Conservation (phyloP, 202 grass and related monocot genomes). For the Schoenoplectus triqueter region DNA sequence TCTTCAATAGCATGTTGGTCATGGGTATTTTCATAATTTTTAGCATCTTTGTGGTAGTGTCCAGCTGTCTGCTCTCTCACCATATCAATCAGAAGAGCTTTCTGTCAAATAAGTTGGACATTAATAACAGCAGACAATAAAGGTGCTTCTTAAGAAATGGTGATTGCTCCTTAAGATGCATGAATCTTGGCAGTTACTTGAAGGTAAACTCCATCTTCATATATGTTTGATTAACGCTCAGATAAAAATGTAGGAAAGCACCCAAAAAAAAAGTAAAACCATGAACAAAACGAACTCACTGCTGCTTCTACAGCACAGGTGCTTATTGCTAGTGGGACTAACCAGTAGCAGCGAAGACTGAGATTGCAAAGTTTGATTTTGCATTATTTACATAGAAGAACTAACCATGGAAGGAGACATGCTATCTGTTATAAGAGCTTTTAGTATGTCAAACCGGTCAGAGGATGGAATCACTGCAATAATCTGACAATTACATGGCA, state of each 20-base stretch:
- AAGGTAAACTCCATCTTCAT: not conserved
- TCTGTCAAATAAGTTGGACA: slow-evolving; percentile 49
- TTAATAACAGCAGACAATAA: too few relatives aligned
- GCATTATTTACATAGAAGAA: slow-evolving; percentile 16
- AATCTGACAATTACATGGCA: slow-evolving; percentile 56
- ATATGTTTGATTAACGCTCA: not conserved
- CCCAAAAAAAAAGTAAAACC: not conserved
- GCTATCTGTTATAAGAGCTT: slow-evolving; percentile 73
- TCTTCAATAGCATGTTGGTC: slow-evolving; percentile 21
- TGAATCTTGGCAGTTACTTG: not conserved
- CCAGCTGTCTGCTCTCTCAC: slow-evolving; percentile 60
- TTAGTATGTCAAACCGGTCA: slow-evolving; percentile 75
- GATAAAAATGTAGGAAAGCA: slow-evolving; percentile 2
- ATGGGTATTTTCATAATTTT: slow-evolving; percentile 36
- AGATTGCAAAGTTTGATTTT: slow-evolving; percentile 12
- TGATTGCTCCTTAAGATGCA: slow-evolving; percentile 16
- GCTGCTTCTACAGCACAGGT: not conserved
- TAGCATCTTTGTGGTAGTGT: slow-evolving; percentile 45
- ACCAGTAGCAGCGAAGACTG: not conserved
- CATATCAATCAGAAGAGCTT: slow-evolving; percentile 81
- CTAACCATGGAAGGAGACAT: slow-evolving; percentile 72
- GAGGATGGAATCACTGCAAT: slow-evolving; percentile 68
- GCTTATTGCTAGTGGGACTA: not conserved
- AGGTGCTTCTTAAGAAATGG: slow-evolving; percentile 28
- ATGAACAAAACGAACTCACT: not conserved